These are phyloP conservation scores for Akanthomyces muscarius DNA, from an alignment of 2,329 filamentous ascomycete genomes.

Conservation along the genomic window DNA sequence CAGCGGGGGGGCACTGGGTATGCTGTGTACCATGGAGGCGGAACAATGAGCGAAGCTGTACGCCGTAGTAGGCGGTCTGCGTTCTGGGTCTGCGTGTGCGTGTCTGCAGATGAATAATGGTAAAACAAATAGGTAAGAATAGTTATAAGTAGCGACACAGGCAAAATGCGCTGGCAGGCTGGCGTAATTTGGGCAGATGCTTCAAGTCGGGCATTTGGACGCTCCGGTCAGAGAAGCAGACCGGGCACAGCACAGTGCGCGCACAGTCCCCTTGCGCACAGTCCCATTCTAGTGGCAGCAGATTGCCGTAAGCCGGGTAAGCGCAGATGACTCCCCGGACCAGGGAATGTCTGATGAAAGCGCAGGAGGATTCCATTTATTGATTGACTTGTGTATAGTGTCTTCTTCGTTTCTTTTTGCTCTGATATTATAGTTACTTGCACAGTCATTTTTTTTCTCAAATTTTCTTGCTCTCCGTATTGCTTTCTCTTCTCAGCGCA, in stretches of 20 bases:
- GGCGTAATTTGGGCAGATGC: not conserved
- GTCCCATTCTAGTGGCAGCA: not conserved
- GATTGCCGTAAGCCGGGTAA: slow-evolving; percentile 5
- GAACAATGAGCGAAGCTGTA: not conserved
- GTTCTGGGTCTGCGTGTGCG: not conserved
- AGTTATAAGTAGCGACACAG: not conserved
- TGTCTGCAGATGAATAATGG: not conserved
- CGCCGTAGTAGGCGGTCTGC: not conserved
- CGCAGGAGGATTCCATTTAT: not conserved
- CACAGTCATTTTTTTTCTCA: too few species aligned
- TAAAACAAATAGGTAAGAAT: not conserved
- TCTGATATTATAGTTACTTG: too few species aligned
- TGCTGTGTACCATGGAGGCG: not conserved
- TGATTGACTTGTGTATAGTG: too few species aligned
- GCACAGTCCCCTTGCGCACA: not conserved
- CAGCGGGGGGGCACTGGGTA: not conserved
- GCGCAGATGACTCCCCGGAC: slow-evolving; percentile 1
- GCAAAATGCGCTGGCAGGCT: not conserved
- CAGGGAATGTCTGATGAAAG: not conserved
- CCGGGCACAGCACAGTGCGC: not conserved
- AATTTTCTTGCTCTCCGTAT: too few species aligned
- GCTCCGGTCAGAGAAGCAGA: not conserved
- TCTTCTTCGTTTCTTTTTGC: too few species aligned
- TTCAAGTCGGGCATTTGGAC: not conserved
- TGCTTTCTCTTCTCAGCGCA: too few species aligned